phyloP scores from a whole-genome alignment of 257 asterid genomes.

The Voacanga thouarsii region DNA sequence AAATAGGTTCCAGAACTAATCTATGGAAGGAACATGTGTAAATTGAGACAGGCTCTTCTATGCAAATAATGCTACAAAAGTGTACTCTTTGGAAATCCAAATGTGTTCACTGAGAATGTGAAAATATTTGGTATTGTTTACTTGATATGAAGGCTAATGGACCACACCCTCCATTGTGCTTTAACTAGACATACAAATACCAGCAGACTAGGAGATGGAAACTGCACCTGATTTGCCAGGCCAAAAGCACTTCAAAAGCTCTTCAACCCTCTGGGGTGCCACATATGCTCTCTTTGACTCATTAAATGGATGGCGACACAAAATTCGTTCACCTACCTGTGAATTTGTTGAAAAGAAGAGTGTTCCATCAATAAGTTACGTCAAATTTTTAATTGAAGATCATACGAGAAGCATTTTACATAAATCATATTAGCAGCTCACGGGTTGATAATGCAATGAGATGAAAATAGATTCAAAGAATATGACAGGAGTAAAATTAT shows the following conservation, averaged over 20 bases:
- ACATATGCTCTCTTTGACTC: slow-evolving; percentile 95
- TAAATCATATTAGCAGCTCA: background rate
- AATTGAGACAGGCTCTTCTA: background rate
- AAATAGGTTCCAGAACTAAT: background rate
- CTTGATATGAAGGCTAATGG: background rate
- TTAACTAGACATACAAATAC: slow-evolving; percentile 3
- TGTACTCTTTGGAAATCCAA: background rate
- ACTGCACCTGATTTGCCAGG: slow-evolving; percentile 69
- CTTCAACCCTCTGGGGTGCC: slow-evolving; percentile 88
- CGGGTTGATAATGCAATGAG: background rate
- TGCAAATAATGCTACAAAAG: background rate
- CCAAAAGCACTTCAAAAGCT: slow-evolving; percentile 89
- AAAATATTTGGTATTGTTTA: background rate
- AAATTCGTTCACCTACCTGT: slow-evolving; percentile 74
- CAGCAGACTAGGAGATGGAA: slow-evolving; percentile 1
- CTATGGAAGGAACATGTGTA: background rate
- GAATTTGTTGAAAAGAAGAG: background rate
- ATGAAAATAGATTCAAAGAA: background rate
- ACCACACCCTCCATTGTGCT: background rate
- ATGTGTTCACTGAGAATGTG: background rate
- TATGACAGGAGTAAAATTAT: background rate
- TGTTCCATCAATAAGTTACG: background rate
- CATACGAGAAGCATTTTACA: background rate
- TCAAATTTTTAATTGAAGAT: background rate
- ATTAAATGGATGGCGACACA: slow-evolving; percentile 90